A percentile compares a stretch with the other conserved stretches of the same genome.
phyloP scores from a whole-genome alignment of 768 basidiomycete genomes.

The Rhizopogon vinicolor region DNA sequence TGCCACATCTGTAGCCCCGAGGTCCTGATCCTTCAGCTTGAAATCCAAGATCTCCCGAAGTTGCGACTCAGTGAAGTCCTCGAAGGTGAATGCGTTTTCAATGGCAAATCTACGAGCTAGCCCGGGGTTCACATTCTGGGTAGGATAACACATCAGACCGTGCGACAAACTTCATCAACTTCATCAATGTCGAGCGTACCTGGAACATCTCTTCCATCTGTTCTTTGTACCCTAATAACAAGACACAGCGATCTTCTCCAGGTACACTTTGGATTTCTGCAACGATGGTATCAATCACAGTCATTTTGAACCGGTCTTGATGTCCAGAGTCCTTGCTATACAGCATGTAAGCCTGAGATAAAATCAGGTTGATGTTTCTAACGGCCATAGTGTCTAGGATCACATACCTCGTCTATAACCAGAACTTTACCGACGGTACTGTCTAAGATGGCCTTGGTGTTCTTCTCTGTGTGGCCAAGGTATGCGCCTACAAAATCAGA shows the following conservation, averaged over 20 bases:
- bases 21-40: constrained; percentile 55
- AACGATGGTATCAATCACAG: constrained; percentile 72
- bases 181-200: constrained; percentile 26
- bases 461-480: constrained; percentile 56
- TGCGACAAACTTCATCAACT: not conserved
- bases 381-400: not conserved
- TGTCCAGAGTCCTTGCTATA: constrained; percentile 35
- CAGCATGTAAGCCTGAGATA: constrained; percentile 61
- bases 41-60: constrained; percentile 46
- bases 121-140: constrained; percentile 67
- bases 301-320: constrained; percentile 53
- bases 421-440: constrained; percentile 61
- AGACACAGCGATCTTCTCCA: constrained; percentile 66
- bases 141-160: not conserved
- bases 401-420: constrained; percentile 61
- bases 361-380: not conserved
- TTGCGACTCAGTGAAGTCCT: constrained; percentile 55
- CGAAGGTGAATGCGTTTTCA: constrained; percentile 65
- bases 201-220: constrained; percentile 76
- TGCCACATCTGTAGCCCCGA: constrained; percentile 50
- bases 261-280: constrained; percentile 68
- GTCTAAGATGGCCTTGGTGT: constrained; percentile 60
- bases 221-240: constrained; percentile 60
- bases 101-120: constrained; percentile 62
- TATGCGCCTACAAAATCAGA: constrained; percentile 60